Base-by-base conservation (phyloP, 345 rosid species). In the Clarkia xantiana region DNA sequence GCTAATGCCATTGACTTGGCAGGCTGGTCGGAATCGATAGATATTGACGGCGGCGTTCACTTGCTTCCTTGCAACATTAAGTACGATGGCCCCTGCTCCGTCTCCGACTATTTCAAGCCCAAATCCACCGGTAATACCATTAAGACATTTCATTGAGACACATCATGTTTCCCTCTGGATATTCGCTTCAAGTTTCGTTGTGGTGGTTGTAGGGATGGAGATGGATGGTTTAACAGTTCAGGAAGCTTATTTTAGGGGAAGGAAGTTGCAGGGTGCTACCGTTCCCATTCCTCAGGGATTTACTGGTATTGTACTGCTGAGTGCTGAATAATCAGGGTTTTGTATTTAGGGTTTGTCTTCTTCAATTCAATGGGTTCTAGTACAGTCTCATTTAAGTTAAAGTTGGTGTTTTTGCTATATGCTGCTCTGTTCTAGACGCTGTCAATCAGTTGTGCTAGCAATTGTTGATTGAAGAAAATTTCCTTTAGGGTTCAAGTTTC, bases 191-290 rank as follows among this genome's bases (percentile, higher is more conserved):
- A 13, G 7, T 40, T 40, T 40, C 17, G 9, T 10, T 13, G 17
- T 22, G 22, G 14, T 48, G 42, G 57, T 17, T 54, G 25, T 45
- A 83, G 96, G 72, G 52, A 43, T 70, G 0, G 85, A 80, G 55
- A 62, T 65, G 48, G 94, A 86, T 54, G 94, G 82, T 46, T 58
- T 83, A 40, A 60, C 25, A 43, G 69, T 67, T 2, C 76, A 86
- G 66, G 89, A 90, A 76, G 82, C 91, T 5, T 64, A 76, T 74
- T 90, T 86, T 67, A 73, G 97, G 68, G 94, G 97, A 52, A 80
- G 94, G 68, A 77, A 71, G 63, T 53, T 90, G 71, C 78, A 65
- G 2, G 97, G 97, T 46, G 68, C 78, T 20, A 77, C 78, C 18
- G 14, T 86, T 61, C 64, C 80, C 17, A 64, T 86, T 47, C 91